Evolutionary conservation across 2,329 filamentous ascomycete genomes (phyloP).

Genomic region (Epichloe elymi): DNA sequence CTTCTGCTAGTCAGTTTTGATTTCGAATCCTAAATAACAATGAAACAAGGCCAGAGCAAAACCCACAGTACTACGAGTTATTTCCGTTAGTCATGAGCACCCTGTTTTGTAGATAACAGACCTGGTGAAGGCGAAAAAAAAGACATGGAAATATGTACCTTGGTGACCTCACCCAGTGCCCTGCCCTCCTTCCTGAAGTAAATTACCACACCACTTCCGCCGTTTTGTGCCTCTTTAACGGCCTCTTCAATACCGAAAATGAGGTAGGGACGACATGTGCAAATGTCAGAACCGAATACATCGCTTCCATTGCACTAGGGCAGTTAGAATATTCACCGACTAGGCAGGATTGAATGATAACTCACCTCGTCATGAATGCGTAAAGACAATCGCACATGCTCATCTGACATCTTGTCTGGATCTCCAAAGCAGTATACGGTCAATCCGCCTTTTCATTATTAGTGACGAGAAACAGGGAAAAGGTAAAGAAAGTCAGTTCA

Average conservation of each 20-base stretch:
- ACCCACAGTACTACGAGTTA: slow-evolving; percentile 33
- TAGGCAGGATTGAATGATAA: too few species aligned
- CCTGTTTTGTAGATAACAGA: not conserved
- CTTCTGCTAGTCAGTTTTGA: slow-evolving; percentile 13
- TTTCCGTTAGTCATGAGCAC: not conserved
- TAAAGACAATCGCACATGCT: slow-evolving; percentile 65
- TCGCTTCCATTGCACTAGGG: slow-evolving; percentile 80
- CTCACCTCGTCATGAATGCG: slow-evolving; percentile 59
- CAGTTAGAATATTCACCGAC: not conserved
- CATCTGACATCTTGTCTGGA: slow-evolving; percentile 84
- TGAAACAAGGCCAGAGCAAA: not conserved
- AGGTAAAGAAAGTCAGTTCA: not conserved
- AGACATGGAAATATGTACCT: slow-evolving; percentile 38
- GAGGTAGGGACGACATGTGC: slow-evolving; percentile 88
- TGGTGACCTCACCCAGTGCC: slow-evolving; percentile 88
- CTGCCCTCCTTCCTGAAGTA: slow-evolving; percentile 98
- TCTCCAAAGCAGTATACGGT: slow-evolving; percentile 98
- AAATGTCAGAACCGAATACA: slow-evolving; percentile 96
- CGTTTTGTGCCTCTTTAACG: slow-evolving; percentile 90
- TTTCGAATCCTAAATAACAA: slow-evolving; percentile 7
- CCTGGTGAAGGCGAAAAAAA: too few species aligned
- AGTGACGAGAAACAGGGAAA: not conserved
- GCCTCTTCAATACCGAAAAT: slow-evolving; percentile 97
- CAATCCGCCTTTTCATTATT: slow-evolving; percentile 48
- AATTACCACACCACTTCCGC: slow-evolving; percentile 88